Evolutionary conservation across 106 monocot genomes (phyloP).

Genomic region (Apostasia ramifera): DNA sequence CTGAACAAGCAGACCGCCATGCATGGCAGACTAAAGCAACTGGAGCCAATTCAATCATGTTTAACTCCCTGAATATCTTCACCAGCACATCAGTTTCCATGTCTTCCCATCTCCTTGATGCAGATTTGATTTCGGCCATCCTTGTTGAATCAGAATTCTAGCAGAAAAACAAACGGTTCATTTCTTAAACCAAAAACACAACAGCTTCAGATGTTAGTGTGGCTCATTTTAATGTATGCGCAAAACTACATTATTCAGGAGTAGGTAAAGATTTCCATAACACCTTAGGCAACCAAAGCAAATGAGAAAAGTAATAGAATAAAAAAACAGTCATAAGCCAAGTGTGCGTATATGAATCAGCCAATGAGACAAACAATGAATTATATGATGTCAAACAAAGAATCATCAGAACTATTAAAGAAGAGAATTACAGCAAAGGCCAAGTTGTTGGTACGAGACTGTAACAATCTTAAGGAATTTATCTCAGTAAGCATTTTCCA

Average conservation of each 20-base stretch:
- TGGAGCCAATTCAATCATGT: conserved; percentile 75
- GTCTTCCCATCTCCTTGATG: conserved; percentile 70
- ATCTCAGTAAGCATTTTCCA: too few relatives aligned
- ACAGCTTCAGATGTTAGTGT: background rate
- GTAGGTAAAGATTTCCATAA: background rate
- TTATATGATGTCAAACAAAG: too few relatives aligned
- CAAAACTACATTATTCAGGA: too few relatives aligned
- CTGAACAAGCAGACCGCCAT: conserved; percentile 78
- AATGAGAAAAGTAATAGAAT: background rate
- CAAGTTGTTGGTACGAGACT: background rate
- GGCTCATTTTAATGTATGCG: too few relatives aligned
- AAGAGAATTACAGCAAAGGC: too few relatives aligned
- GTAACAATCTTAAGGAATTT: too few relatives aligned
- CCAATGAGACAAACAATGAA: too few relatives aligned
- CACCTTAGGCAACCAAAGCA: background rate
- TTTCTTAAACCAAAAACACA: background rate
- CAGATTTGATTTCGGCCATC: conserved; percentile 50
- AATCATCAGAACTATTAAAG: too few relatives aligned
- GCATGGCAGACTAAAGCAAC: conserved; percentile 78
- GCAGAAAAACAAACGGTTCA: background rate
- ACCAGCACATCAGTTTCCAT: conserved; percentile 87
- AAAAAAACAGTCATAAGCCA: too few relatives aligned
- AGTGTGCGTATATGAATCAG: too few relatives aligned
- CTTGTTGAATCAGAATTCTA: conserved; percentile 12
- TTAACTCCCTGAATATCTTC: conserved; percentile 80